Base-by-base conservation (phyloP, 768 basidiomycete species). In the Leccinum broughii region DNA sequence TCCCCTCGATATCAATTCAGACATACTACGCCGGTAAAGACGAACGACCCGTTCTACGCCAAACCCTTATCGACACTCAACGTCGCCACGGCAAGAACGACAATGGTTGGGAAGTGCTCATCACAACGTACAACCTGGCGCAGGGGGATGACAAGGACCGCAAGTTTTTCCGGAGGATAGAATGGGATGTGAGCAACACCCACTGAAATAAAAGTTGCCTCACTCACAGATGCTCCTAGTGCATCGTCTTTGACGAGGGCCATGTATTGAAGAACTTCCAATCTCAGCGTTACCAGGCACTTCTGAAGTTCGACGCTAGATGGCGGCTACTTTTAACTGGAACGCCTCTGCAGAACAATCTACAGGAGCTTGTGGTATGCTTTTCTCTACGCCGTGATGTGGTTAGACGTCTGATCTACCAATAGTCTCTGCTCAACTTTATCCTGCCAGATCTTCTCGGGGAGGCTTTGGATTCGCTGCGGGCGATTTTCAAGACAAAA, bases 201-300 rank as follows among this genome's bases (percentile, higher is more conserved):
- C 49, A 15, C 6, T 14, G 14, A 22, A 24, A 32, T 20, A 13
- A 15, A 49, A 15, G 7, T 26, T 8, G 3, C 14, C 14, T 22
- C 9, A 34, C 48, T 71, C 35, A 62, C 46, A 1, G 14, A 46
- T 28, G 15, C 32, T 55, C 10, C 51, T 66, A 98, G 96, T 90
- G 87, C 34, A 94, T 92, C 66, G 87, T 98, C 52, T 98, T 92
- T 67, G 97, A 99, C 69, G 97, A 99, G 74, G 97, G 97, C 2
- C 97, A 99, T 71, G 87, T 95, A 55, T 79, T 99, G 63, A 99
- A 99, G 79, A 99, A 98, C 70, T 95, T 92, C 74, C 90, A 95
- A 65, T 96, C 94, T n/a, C 93, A 97, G 68, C 90, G 95, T 22
- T 98, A 99, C 72, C 88, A 91, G 70, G 85, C 92, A 10, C 76